Base-by-base conservation (phyloP, 2,329 filamentous ascomycete genomes). In the Xylariaceae sp. region DNA sequence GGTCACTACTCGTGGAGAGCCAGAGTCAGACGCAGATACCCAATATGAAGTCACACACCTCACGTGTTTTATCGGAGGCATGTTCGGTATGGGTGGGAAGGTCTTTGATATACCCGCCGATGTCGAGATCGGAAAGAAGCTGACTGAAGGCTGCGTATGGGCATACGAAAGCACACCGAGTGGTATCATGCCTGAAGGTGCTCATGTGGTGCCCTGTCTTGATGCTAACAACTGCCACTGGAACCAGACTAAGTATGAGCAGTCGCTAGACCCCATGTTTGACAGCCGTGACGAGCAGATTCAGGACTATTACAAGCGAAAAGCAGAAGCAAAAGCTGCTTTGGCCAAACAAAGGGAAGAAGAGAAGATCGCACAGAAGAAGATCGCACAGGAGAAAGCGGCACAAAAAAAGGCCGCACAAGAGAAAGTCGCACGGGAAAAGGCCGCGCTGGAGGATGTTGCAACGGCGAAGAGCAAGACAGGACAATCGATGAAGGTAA, bases 121-220 rank as follows among this genome's bases (percentile, higher is more conserved):
- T 63, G 72, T 89, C n/a, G 82, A 85, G 60, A 77, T 83, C 23
- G 86, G 79, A 18, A 79, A 79, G 67, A 81, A 80, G 64, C 79
- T 89, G n/a, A 79, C 85, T 0, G 83, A 87, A 50, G 86, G 85
- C 9, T 89, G 86, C 59, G 84, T 86, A 3, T 89, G 86, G 86
- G 84, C 85, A 8, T 89, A 89, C 66, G 78, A 82, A 58, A 73
- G 75, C 21, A 86, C 81, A 27, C 70, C 76, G 0, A 78, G 77
- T 1, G 86, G 86, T 13, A 78, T 89, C 53, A 88, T 89, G 86
- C 82, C 86, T 2, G 86, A 89, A 67, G 68, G 63, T 2, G 75
- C 78, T 3, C 66, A 61, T 4, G 67, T 82, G 4, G 59, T 79
- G 20, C 76, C 81, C 2, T 89, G 86, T 61, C 70, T 71, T 1